Evolutionary conservation across 768 basidiomycete species (phyloP).

Genomic region (Trametes sanguinea): DNA sequence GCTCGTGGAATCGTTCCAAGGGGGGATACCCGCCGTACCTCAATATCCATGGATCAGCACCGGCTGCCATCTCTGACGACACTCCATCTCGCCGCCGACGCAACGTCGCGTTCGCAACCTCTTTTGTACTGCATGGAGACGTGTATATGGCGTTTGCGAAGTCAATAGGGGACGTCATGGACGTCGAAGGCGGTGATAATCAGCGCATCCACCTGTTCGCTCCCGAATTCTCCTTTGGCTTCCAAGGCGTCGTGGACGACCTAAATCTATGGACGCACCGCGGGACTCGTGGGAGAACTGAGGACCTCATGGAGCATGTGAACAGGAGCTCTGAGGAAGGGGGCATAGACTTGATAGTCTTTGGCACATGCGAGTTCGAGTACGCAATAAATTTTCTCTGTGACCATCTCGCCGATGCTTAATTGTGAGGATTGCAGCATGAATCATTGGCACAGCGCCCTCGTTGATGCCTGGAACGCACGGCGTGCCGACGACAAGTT

Average conservation of each 20-base stretch:
- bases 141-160: conserved; percentile 41
- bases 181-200: conserved; percentile 22
- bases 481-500: conserved; percentile 41
- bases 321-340: conserved; percentile 19
- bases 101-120: conserved; percentile 39
- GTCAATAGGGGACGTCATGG: conserved; percentile 36
- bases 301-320: conserved; percentile 34
- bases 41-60: neutral
- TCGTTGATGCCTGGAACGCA: conserved; percentile 41
- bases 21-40: conserved; percentile 8
- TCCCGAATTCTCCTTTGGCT: conserved; percentile 35
- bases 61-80: neutral
- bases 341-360: conserved; percentile 41
- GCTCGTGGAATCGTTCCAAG: neutral
- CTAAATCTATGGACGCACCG: conserved; percentile 34
- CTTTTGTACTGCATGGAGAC: conserved; percentile 40
- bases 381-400: conserved; percentile 23
- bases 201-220: conserved; percentile 36
- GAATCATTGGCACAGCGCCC: conserved; percentile 29
- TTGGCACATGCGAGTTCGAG: conserved; percentile 52
- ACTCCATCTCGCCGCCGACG: conserved; percentile 19
- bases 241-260: conserved; percentile 37
- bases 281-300: conserved; percentile 29
- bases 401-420: too few relatives aligned
- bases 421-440: conserved; percentile 19